A percentile compares a stretch with the other conserved stretches of the same genome.
These are phyloP conservation scores for Silene noctiflora DNA, from an alignment of 179 eudicot genomes.

Conservation along the genomic window DNA sequence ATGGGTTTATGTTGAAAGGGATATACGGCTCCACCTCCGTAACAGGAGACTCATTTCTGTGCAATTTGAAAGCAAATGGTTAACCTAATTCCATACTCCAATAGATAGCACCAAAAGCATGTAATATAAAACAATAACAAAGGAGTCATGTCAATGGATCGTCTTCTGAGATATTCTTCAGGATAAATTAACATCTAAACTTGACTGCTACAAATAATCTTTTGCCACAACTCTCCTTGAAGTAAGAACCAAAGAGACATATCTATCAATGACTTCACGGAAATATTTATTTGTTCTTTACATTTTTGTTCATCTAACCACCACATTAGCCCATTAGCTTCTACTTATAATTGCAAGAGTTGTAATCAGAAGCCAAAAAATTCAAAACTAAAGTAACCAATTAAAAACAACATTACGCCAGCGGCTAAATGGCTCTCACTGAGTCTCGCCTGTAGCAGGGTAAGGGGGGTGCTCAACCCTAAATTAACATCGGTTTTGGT, in stretches of 20 bases:
- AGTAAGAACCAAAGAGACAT: background rate
- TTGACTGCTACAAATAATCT: background rate
- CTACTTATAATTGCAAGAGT: no score
- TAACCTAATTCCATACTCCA: conserved; percentile 9
- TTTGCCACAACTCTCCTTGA: background rate
- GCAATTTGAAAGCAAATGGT: conserved; percentile 13
- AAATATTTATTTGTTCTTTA: no score
- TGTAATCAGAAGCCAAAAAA: no score
- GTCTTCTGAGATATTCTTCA: background rate
- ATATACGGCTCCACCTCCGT: conserved; percentile 97
- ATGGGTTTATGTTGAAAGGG: conserved; percentile 94
- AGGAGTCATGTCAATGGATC: background rate
- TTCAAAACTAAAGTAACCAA: no score
- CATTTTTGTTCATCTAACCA: no score
- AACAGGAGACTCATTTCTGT: conserved; percentile 71
- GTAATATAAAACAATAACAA: background rate
- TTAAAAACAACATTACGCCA: no score
- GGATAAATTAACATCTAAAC: background rate
- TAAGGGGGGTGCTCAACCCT: no score
- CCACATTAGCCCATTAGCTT: no score
- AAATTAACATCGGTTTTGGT: no score
- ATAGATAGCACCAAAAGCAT: background rate
- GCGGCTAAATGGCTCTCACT: no score
- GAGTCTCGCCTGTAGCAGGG: no score
- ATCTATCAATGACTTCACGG: background rate